phyloP scores from a whole-genome alignment of 176 grass and related monocot genomes.

The Hyparrhenia diplandra region DNA sequence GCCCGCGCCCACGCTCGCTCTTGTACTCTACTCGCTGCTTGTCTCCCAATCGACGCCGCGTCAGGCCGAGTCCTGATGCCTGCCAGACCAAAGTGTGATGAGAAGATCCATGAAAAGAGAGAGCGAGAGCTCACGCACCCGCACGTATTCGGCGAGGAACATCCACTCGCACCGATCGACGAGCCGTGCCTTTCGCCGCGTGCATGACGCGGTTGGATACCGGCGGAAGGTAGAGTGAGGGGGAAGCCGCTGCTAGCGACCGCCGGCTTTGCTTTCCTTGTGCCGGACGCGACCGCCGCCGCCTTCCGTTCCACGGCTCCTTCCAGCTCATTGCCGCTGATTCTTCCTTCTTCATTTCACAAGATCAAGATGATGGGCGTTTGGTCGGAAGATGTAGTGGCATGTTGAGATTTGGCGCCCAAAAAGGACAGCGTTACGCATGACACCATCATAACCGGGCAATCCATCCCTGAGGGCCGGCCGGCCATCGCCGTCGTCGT shows the following conservation, averaged over 20 bases:
- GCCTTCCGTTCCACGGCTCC: background rate
- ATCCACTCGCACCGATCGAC: background rate
- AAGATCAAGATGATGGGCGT: no score
- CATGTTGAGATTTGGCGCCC: no score
- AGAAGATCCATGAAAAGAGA: no score
- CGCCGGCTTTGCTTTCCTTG: conserved; percentile 19
- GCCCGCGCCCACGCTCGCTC: background rate
- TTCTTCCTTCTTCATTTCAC: no score
- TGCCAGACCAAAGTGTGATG: background rate
- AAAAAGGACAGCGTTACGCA: no score
- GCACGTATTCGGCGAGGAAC: no score
- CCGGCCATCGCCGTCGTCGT: no score
- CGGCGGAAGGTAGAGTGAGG: background rate
- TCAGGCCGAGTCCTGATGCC: background rate
- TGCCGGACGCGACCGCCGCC: background rate
- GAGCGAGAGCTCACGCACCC: no score
- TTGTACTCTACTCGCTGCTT: background rate
- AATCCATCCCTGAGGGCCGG: no score
- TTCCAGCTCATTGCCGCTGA: no score
- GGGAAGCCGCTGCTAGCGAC: background rate
- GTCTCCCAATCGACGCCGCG: background rate
- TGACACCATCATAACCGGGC: no score
- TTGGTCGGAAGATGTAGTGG: no score
- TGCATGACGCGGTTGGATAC: background rate
- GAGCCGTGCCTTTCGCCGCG: background rate